phyloP scores from a whole-genome alignment of 192 early-diverging fungal genomes.

The Umbelopsis ramanniana region DNA sequence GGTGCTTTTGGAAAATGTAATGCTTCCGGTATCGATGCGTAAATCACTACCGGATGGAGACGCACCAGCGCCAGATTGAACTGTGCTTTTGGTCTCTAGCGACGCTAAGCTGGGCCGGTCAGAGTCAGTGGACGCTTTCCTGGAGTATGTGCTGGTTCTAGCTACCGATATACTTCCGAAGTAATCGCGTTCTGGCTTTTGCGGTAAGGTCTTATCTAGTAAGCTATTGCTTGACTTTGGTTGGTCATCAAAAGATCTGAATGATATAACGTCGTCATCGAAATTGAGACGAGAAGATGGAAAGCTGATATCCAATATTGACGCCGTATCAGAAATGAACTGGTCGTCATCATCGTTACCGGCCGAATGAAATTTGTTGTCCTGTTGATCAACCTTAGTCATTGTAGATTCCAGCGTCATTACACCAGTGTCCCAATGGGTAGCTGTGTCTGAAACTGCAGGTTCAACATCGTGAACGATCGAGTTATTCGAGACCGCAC shows the following conservation, averaged over 20 bases:
- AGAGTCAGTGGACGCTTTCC: background rate
- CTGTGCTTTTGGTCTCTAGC: background rate
- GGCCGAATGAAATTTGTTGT: background rate
- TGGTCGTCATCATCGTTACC: background rate
- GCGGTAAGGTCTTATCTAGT: background rate
- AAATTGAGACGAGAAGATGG: slow-evolving; percentile 3
- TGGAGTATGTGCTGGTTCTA: background rate
- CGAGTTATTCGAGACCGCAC: background rate
- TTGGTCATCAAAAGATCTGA: background rate
- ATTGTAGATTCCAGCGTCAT: background rate
- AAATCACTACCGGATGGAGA: background rate
- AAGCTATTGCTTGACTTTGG: background rate
- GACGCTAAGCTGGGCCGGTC: background rate
- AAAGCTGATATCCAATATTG: slow-evolving; percentile 1
- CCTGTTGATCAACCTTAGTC: background rate
- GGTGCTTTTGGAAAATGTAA: slow-evolving; percentile 5
- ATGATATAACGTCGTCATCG: slow-evolving; percentile 3
- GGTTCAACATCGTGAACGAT: background rate
- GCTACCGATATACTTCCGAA: slow-evolving; percentile 8
- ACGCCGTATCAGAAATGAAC: background rate
- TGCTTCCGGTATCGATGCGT: background rate
- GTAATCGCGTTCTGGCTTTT: background rate
- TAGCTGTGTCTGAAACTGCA: background rate
- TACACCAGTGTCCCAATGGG: background rate
- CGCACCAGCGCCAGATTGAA: too few species aligned